phyloP scores from a whole-genome alignment of 2,329 filamentous ascomycete species.

The Fusarium pseudocircinatum region DNA sequence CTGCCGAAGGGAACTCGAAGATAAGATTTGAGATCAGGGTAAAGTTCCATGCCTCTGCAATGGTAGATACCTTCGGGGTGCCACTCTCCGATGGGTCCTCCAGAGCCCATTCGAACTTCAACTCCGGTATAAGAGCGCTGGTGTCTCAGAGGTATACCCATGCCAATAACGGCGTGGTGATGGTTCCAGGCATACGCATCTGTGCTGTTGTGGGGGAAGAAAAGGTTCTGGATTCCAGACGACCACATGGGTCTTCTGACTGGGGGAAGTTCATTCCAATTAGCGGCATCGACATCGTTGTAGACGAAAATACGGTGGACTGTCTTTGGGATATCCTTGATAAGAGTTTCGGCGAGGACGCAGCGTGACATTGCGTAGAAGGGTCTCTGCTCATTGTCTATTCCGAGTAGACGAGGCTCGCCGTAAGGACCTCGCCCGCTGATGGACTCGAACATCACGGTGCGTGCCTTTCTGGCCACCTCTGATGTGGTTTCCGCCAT shows the following conservation, averaged over 20 bases:
- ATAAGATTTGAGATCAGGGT: not conserved
- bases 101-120: constrained; percentile 11
- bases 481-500: not conserved
- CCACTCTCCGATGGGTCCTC: constrained; percentile 10
- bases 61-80: not conserved
- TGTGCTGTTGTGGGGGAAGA: constrained; percentile 1
- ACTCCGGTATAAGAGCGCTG: not conserved
- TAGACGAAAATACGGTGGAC: constrained; percentile 15
- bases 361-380: not conserved
- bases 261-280: not conserved
- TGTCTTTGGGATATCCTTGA: constrained; percentile 17
- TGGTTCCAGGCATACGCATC: constrained; percentile 1
- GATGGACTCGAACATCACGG: not conserved
- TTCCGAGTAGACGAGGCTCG: not conserved
- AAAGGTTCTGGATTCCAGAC: constrained; percentile 9
- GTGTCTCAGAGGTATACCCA: not conserved
- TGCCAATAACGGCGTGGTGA: constrained; percentile 13
- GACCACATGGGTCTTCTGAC: constrained; percentile 8
- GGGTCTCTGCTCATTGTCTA: not conserved
- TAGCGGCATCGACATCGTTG: constrained; percentile 2
- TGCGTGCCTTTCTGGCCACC: not conserved
- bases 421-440: not conserved
- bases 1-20: constrained; percentile 10
- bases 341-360: constrained; percentile 14
- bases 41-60: constrained; percentile 4